Base-by-base conservation (phyloP, 805 yeast genomes). In the Lipomyces kockii region DNA sequence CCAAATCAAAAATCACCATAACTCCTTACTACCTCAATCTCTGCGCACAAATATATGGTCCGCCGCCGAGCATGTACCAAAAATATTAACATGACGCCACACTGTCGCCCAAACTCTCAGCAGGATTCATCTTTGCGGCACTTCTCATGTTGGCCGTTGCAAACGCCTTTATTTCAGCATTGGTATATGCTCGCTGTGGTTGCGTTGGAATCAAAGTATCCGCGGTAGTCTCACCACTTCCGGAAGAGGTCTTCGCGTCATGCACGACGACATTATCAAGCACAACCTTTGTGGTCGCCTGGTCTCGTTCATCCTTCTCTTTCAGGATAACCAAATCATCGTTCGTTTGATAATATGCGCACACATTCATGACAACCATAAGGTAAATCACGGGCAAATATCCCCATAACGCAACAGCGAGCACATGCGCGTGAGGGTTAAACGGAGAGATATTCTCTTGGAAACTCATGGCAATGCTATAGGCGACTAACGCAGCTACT, bases 321-420 rank as follows among this genome's bases (percentile, higher is more conserved):
- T 67, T 64, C 17, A 67, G 60, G 20, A 75, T 65, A 8, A 74
- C 66, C 49, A 61, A 62, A 49, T 75, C 77, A 37, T 75, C 77
- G 55, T 75, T 75, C 35, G 60, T 64, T 37, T 72, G 57, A 22
- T 58, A 62, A 29, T 70, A 63, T 5, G 76, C 77, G 34, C 63
- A 60, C 32, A 73, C 34, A 58, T 75, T 75, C 65, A 73, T 63
- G 57, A 67, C 62, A n/a, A 72, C 63, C 3, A 69, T 68, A 3
- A 74, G 61, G 29, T 69, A 65, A 43, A 74, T 34, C 11, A 71
- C 55, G 5, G 77, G 77, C 20, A 74, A 49, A 60, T 74, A 75
- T 14, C 73, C 76, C 72, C 74, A 59, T 4, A 73, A 29, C 0
- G 66, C 73, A 11, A 76, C 72, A 25, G 72, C 69, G 9, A 57